phyloP scores from a whole-genome alignment of 345 rosid species.

The Stellera chamaejasme region DNA sequence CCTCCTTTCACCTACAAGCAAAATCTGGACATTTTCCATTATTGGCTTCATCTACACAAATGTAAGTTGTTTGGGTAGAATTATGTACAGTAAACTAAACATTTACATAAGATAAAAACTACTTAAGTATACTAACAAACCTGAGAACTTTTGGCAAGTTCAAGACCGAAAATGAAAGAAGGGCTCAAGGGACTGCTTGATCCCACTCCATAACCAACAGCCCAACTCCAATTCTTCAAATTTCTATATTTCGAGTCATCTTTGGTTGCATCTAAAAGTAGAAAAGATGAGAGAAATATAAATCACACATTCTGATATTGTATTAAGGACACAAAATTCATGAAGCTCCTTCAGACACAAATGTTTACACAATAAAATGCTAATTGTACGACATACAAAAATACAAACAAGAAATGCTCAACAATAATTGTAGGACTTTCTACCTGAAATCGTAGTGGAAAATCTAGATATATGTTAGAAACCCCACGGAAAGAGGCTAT shows the following conservation, averaged over 20 bases:
- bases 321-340: background rate
- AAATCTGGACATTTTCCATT: too few species aligned
- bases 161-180: slow-evolving; percentile 79
- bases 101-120: too few species aligned
- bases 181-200: slow-evolving; percentile 82
- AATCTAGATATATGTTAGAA: too few species aligned
- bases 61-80: too few species aligned
- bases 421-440: too few species aligned
- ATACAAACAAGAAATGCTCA: too few species aligned
- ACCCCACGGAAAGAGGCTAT: too few species aligned
- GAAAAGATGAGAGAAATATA: slow-evolving; percentile 1
- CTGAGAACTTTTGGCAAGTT: slow-evolving; percentile 74
- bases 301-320: background rate
- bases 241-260: slow-evolving; percentile 41
- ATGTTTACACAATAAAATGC: background rate
- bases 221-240: slow-evolving; percentile 76
- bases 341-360: background rate
- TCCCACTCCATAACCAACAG: slow-evolving; percentile 80
- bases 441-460: too few species aligned
- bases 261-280: slow-evolving; percentile 44
- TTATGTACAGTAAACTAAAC: too few species aligned
- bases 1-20: too few species aligned
- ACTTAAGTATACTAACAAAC: slow-evolving; percentile 23
- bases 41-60: too few species aligned
- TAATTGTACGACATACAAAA: background rate